Evolutionary conservation across 495 filamentous ascomycete genomes (phyloP).

Genomic region (Niebla homalea): DNA sequence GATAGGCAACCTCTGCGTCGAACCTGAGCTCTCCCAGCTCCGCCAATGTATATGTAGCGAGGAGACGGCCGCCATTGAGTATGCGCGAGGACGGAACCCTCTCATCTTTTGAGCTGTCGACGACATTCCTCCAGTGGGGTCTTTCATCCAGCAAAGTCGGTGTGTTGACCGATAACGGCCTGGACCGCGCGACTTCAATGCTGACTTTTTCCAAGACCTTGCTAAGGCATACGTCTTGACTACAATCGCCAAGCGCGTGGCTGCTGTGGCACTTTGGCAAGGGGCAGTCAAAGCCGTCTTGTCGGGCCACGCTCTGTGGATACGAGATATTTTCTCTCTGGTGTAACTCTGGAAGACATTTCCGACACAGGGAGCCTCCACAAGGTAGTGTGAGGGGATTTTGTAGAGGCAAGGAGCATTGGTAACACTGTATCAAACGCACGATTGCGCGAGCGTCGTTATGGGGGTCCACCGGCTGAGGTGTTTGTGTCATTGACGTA

Average conservation of each 20-base stretch:
- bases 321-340: conserved; percentile 58
- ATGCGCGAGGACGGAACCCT: conserved; percentile 14
- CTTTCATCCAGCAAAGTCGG: conserved; percentile 20
- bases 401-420: conserved; percentile 55
- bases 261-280: conserved; percentile 50
- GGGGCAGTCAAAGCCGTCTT: conserved; percentile 59
- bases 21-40: conserved; percentile 39
- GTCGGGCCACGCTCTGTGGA: conserved; percentile 48
- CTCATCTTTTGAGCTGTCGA: conserved; percentile 14
- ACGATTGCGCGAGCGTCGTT: conserved; percentile 45
- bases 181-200: conserved; percentile 16
- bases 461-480: conserved; percentile 27
- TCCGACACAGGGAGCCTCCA: conserved; percentile 62
- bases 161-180: conserved; percentile 12
- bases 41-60: conserved; percentile 45
- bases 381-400: conserved; percentile 70
- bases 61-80: conserved; percentile 41
- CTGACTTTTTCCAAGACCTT: conserved; percentile 42
- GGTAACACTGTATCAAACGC: conserved; percentile 58
- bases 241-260: conserved; percentile 66
- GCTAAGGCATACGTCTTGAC: conserved; percentile 57
- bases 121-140: conserved; percentile 11
- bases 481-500: conserved; percentile 2
- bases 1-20: conserved; percentile 41
- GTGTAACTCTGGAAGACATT: conserved; percentile 55